phyloP scores from a whole-genome alignment of 176 grass and related monocot genomes.

The Cymbopogon citratus region DNA sequence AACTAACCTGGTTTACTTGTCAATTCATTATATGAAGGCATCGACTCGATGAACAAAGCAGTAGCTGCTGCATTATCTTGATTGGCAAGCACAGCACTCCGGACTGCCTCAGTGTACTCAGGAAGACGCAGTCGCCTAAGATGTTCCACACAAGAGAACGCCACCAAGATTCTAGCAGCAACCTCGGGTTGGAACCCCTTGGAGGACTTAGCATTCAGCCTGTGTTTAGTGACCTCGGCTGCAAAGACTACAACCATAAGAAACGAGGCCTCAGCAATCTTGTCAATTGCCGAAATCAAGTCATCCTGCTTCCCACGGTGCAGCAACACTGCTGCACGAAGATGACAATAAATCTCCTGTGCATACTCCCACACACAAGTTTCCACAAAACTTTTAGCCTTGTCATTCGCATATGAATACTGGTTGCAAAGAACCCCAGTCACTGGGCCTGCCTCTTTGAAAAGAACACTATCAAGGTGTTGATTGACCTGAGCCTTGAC shows the following conservation, averaged over 20 bases:
- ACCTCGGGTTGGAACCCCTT: conserved; percentile 43
- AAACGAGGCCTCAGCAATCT: conserved; percentile 78
- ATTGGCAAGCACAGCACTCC: conserved; percentile 53
- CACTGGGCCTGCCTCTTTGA: conserved; percentile 74
- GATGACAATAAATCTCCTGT: conserved; percentile 51
- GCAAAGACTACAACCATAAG: conserved; percentile 83
- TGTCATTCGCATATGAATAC: conserved; percentile 55
- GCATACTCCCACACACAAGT: conserved; percentile 65
- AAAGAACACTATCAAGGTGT: conserved; percentile 56
- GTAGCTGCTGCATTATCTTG: conserved; percentile 51
- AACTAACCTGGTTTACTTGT: conserved; percentile 64
- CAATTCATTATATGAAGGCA: conserved; percentile 77
- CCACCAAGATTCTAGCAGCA: conserved; percentile 63
- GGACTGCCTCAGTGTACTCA: conserved; percentile 82
- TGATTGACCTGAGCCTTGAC: conserved; percentile 33
- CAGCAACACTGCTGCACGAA: conserved; percentile 47
- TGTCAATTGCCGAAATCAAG: conserved; percentile 53
- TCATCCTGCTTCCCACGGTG: conserved; percentile 40
- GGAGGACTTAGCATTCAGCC: conserved; percentile 49
- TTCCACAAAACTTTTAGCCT: conserved; percentile 44
- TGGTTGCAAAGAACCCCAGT: conserved; percentile 76
- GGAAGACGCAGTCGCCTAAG: conserved; percentile 65
- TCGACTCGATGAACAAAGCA: conserved; percentile 55
- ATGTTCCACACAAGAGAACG: conserved; percentile 92
- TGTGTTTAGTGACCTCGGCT: conserved; percentile 56